Conservation (phyloP, 2,329 filamentous ascomycete genomes). For the Aspergillus neotritici region DNA sequence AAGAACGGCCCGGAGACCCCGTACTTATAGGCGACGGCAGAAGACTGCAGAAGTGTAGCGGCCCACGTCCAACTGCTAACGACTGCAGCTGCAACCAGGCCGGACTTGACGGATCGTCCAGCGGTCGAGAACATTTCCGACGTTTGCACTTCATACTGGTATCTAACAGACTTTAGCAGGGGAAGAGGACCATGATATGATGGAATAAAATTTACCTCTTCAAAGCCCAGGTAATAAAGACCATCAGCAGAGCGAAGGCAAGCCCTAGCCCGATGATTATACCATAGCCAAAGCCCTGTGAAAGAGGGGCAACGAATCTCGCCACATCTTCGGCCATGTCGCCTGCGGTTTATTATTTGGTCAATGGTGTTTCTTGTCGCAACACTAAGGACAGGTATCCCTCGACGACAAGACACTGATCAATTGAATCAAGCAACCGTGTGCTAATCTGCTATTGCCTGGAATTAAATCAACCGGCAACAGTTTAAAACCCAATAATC, state of each 20-base stretch:
- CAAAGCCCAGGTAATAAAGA: slow-evolving; percentile 64
- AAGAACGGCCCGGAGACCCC: slow-evolving; percentile 62
- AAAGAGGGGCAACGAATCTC: slow-evolving; percentile 30
- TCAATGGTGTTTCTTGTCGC: background rate
- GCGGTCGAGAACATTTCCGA: slow-evolving; percentile 91
- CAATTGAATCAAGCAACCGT: background rate
- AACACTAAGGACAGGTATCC: background rate
- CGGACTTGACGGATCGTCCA: slow-evolving; percentile 81
- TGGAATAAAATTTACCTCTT: slow-evolving; percentile 45
- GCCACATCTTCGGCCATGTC: slow-evolving; percentile 21
- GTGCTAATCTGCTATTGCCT: no score
- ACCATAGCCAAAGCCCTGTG: slow-evolving; percentile 68
- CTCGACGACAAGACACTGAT: background rate
- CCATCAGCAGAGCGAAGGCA: slow-evolving; percentile 70
- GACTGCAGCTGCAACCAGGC: slow-evolving; percentile 81
- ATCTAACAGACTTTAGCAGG: slow-evolving; percentile 36
- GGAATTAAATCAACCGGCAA: no score
- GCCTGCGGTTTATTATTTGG: background rate
- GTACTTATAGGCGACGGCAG: slow-evolving; percentile 77
- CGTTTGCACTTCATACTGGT: slow-evolving; percentile 71
- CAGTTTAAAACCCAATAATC: no score
- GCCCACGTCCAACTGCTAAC: slow-evolving; percentile 94
- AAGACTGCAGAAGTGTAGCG: slow-evolving; percentile 71
- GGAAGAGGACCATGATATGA: background rate
- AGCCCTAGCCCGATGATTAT: slow-evolving; percentile 70